Percentiles rank a stretch among this genome's conserved stretches.
These are phyloP conservation scores for Leccinum fuscescens DNA, from an alignment of 1,284 basidiomycete species.

Conservation along the genomic window DNA sequence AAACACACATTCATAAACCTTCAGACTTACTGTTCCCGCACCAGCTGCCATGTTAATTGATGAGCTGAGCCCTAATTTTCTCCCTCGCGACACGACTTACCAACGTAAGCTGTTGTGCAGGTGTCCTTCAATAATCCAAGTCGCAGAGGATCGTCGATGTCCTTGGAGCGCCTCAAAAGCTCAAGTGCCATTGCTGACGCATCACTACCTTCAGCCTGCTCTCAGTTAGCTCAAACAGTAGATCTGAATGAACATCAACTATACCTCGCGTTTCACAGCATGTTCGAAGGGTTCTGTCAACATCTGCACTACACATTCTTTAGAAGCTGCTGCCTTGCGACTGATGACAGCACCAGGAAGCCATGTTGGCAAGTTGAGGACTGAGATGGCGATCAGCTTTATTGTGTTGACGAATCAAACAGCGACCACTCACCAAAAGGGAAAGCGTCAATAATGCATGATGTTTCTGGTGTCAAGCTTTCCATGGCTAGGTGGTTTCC, in stretches of 20 bases:
- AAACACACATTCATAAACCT: background rate
- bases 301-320: slow-evolving; percentile 16
- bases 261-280: slow-evolving; percentile 18
- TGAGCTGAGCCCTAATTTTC: background rate
- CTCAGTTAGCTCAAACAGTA: background rate
- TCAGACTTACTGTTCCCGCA: background rate
- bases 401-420: background rate
- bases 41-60: background rate
- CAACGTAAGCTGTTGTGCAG: slow-evolving; percentile 25
- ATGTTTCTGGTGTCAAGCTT: slow-evolving; percentile 21
- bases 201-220: slow-evolving; percentile 13
- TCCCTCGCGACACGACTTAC: slow-evolving; percentile 13
- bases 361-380: slow-evolving; percentile 27
- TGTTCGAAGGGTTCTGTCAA: slow-evolving; percentile 23
- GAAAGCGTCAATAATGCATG: slow-evolving; percentile 18
- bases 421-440: slow-evolving; percentile 18
- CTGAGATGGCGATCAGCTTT: slow-evolving; percentile 5
- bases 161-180: slow-evolving; percentile 4
- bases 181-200: slow-evolving; percentile 19
- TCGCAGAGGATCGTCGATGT: background rate
- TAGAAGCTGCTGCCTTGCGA: slow-evolving; percentile 18
- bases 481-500: slow-evolving; percentile 14
- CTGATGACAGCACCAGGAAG: slow-evolving; percentile 20
- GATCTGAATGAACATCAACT: background rate
- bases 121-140: slow-evolving; percentile 17